Base-by-base conservation (phyloP, 768 basidiomycete genomes). In the Agaricus sinodeliciosus region DNA sequence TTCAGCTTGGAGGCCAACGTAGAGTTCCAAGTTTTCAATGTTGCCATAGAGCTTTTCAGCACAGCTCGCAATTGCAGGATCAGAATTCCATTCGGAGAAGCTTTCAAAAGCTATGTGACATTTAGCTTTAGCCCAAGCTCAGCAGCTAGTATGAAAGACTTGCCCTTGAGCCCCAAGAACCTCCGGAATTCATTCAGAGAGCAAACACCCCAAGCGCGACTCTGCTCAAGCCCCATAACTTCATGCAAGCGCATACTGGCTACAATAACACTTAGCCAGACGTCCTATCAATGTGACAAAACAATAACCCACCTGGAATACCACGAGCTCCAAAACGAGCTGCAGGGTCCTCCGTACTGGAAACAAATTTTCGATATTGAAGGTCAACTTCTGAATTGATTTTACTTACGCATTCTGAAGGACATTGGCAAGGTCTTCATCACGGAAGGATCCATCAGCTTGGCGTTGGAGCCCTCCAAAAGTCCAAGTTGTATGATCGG, bases 21-120 rank as follows among this genome's bases (percentile, higher is more conserved):
- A 92, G 15, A 93, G 71, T 63, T 93, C 90, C 46, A 93, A 75
- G 56, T 81, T 75, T 22, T 93, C 76, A 51, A 92, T 85, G 62
- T 85, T 58, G 9, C 84, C 83, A 49, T 93, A 93, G 0, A 93
- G 73, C 58, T 79, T 85, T 65, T 91, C 85, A 0, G 90, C 90
- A 5, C 81, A 79, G 13, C 73, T 71, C 3, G 84, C 82, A 37
- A 93, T 80, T 48, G 81, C 79, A 2, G 77, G 74, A 56, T 89
- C 63, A 0, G 84, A 75, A 63, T 93, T 93, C 90, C 90, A 93
- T 59, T 93, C 89, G 57, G 77, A 64, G 74, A 93, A 93, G 43
- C 59, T 78, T 4, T 72, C 63, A 65, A 83, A 90, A 0, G 82
- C 87, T 90, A 27, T 35, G 34, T 4, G 46, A 37, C 15, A 9